Conservation (phyloP, 192 early-diverging fungal species). For the Obelidium mucronatum region DNA sequence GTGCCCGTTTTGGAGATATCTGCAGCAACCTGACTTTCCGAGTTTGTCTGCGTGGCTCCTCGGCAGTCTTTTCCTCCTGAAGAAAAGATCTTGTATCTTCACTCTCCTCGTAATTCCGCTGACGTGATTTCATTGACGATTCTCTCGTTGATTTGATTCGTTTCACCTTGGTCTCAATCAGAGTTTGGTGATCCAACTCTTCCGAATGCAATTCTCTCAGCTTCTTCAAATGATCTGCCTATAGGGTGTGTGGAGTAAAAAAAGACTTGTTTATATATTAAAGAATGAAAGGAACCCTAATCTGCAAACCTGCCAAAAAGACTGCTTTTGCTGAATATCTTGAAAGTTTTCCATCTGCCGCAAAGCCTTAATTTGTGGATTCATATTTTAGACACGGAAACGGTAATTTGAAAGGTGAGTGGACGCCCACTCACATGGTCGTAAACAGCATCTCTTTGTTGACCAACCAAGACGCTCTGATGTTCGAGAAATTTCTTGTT, state of each 20-base stretch:
- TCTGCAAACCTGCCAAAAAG: constrained; percentile 18
- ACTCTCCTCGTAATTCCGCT: too few species aligned
- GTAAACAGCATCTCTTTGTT: constrained; percentile 24
- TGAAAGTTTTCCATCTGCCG: constrained; percentile 33
- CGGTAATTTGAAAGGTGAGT: background rate
- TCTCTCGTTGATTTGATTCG: too few species aligned
- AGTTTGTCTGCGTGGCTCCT: background rate
- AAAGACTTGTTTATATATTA: background rate
- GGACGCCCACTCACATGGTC: background rate
- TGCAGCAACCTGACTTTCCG: background rate
- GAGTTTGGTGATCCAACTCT: constrained; percentile 19
- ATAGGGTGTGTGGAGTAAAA: background rate
- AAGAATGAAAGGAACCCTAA: background rate
- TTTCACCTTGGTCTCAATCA: constrained; percentile 19
- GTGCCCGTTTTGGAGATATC: background rate
- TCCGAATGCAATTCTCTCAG: constrained; percentile 2
- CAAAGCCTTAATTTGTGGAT: constrained; percentile 4
- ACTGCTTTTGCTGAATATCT: constrained; percentile 22
- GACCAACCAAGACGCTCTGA: constrained; percentile 11
- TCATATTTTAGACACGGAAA: background rate
- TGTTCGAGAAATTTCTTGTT: constrained; percentile 27
- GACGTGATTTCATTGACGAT: too few species aligned
- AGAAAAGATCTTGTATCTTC: background rate
- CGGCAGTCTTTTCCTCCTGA: too few species aligned
- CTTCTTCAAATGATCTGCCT: constrained; percentile 24